Percentiles rank a stretch among this genome's conserved stretches.
These are phyloP conservation scores for Rhodotorula sp. DNA, from an alignment of 1,284 basidiomycete species.

Conservation along the genomic window DNA sequence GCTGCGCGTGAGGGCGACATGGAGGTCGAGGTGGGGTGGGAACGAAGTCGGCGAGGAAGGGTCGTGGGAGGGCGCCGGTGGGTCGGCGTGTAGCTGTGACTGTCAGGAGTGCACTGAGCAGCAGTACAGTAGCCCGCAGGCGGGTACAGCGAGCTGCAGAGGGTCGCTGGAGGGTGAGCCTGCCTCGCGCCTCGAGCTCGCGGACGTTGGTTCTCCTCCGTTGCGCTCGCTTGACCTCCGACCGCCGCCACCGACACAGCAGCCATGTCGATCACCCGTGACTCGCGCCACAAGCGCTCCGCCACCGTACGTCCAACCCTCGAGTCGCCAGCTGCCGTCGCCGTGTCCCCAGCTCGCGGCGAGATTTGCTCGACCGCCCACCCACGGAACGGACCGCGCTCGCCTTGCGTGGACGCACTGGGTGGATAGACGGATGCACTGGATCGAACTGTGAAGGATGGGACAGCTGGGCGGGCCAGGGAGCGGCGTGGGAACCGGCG, in stretches of 20 bases:
- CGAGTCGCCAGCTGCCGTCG: not conserved
- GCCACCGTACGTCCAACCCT: slow-evolving; percentile 57
- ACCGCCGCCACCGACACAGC: slow-evolving; percentile 1
- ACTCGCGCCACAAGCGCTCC: slow-evolving; percentile 92
- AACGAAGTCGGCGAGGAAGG: not conserved
- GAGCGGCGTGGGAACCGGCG: not conserved
- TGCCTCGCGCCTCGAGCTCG: too few species aligned
- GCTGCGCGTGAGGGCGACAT: not conserved
- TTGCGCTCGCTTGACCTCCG: too few species aligned
- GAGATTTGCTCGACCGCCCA: not conserved
- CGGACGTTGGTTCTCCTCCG: too few species aligned
- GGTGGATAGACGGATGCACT: too few species aligned
- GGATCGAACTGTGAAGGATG: too few species aligned
- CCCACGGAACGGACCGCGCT: not conserved
- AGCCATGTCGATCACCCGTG: slow-evolving; percentile 66
- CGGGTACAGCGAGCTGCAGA: not conserved
- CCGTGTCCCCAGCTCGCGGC: not conserved
- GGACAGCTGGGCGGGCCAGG: too few species aligned
- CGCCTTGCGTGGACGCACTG: too few species aligned
- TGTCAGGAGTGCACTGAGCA: not conserved
- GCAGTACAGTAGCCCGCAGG: not conserved
- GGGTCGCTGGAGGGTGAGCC: not conserved
- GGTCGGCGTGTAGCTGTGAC: too few species aligned
- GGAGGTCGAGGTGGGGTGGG: not conserved
- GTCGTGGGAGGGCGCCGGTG: not conserved